Percentiles rank a stretch among this genome's conserved stretches.
Conservation (phyloP, 768 basidiomycete genomes). For the Boletellus ananas region DNA sequence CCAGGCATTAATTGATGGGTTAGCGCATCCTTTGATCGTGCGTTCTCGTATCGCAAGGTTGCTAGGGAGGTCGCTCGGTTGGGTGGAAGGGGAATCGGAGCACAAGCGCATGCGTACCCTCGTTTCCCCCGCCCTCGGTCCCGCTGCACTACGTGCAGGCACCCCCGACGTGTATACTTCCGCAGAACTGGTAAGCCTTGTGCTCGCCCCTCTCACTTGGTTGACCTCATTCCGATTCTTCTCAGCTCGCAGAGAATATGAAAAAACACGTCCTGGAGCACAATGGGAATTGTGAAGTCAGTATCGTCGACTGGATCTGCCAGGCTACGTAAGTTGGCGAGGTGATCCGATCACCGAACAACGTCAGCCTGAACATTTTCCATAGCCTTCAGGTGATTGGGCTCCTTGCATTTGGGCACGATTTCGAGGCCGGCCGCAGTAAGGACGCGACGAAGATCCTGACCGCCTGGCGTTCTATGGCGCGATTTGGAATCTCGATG, state of each 20-base stretch:
- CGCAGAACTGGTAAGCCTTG: slow-evolving; percentile 1
- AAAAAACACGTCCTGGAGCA: neutral
- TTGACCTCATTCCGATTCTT: neutral
- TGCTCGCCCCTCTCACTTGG: neutral
- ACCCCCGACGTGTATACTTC: slow-evolving; percentile 4
- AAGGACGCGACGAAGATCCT: slow-evolving; percentile 3
- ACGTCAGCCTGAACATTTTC: neutral
- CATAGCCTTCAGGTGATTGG: slow-evolving; percentile 2
- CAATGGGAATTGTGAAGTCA: neutral
- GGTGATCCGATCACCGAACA: neutral
- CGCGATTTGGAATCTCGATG: slow-evolving; percentile 1
- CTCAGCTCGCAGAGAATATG: slow-evolving; percentile 6
- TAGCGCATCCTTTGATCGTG: slow-evolving; percentile 1
- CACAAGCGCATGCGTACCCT: slow-evolving; percentile 9
- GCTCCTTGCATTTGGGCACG: slow-evolving; percentile 6
- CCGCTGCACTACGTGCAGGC: slow-evolving; percentile 1
- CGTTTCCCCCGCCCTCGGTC: slow-evolving; percentile 1
- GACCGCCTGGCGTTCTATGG: slow-evolving; percentile 4
- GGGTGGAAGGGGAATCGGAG: slow-evolving; percentile 8
- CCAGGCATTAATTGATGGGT: too few relatives aligned
- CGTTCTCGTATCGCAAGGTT: slow-evolving; percentile 5
- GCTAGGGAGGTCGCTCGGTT: slow-evolving; percentile 4
- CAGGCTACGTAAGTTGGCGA: slow-evolving; percentile 3
- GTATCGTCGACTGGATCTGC: slow-evolving; percentile 4
- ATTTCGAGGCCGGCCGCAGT: slow-evolving; percentile 5